Evolutionary conservation across 2,329 filamentous ascomycete genomes (phyloP), one percentile per base, ranked within the genome.

Genomic region (Neopestalotiopsis rosae): DNA sequence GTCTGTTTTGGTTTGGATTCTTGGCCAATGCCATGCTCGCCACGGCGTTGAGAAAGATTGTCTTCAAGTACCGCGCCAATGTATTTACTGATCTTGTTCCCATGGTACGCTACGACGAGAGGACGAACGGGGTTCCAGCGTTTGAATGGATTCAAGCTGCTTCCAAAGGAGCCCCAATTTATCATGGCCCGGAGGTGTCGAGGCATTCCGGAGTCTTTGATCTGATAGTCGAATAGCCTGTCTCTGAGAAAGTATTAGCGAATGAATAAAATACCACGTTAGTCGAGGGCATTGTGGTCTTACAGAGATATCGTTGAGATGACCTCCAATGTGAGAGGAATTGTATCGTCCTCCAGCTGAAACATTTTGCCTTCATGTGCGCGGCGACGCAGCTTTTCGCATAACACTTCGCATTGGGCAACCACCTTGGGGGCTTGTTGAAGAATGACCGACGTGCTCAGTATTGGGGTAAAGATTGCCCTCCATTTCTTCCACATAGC

Each of bases 31-130:
- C 24, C 49, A 61, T 72, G 14, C 68, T 70, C 14, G 34, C n/a
- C 4, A 13, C 34, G 17, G 6, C 45, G n/a, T 40, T 74, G 72
- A 20, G 72, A 68, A 57, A 72, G 71, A 0, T 71, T 66, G 45
- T 73, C 72, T 40, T 76, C 72, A 28, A 76, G 70, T 58, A 74
- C 71, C 2, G 17, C n/a, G 6, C 69, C 68, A 5, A 76, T 45
- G 61, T 72, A 75, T 2, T 45, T n/a, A 42, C 73, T 65, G 70
- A 75, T 74, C 14, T 64, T 62, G 17, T 69, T 68, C 40, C 70
- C 71, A 38, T 72, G 73, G 66, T 71, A 73, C 65, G 61, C 71
- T n/a, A 74, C 71, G 1, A 75, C 70, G 1, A 75, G 65, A 1
- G 71, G 71, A 1, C 71, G 70, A 9, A 66, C 32, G 13, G 70